Conservation (phyloP, 176 grass and related monocot species). For the Lolium rigidum region DNA sequence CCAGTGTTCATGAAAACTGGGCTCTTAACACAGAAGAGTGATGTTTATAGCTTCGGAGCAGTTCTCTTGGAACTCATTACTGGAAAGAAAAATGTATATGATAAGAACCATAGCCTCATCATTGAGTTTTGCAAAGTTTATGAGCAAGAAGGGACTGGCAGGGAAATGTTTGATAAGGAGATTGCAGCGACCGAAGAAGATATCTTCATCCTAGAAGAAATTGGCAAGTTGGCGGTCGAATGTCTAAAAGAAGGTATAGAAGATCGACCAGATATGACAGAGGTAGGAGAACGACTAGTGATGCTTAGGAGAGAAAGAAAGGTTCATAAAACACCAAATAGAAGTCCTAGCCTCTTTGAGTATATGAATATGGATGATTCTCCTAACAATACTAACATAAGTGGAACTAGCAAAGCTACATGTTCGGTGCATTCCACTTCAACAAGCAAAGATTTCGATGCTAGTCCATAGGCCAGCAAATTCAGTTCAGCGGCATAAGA, state of each 20-base stretch:
- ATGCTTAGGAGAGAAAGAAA: conserved; percentile 1
- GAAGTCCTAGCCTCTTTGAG: neutral
- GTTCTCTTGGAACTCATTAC: conserved; percentile 31
- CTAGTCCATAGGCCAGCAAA: neutral
- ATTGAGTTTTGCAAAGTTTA: neutral
- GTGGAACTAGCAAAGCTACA: neutral
- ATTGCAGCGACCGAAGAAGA: neutral
- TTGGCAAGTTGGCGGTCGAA: neutral
- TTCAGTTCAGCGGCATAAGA: neutral
- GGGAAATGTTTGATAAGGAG: neutral
- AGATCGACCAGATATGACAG: conserved; percentile 19
- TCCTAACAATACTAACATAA: neutral
- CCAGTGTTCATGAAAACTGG: conserved; percentile 19
- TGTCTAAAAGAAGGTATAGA: neutral
- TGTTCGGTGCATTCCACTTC: neutral
- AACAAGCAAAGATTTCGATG: neutral
- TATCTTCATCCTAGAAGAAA: neutral
- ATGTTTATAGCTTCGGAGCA: neutral
- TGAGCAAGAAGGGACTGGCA: neutral
- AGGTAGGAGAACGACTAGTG: conserved; percentile 8
- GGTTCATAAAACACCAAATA: neutral
- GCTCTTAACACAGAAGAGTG: conserved; percentile 16
- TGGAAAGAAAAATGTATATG: neutral
- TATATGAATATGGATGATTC: neutral
- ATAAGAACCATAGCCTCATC: neutral